Evolutionary conservation across 2,329 filamentous ascomycete genomes (phyloP).

Genomic region (Paecilomyces niveus): DNA sequence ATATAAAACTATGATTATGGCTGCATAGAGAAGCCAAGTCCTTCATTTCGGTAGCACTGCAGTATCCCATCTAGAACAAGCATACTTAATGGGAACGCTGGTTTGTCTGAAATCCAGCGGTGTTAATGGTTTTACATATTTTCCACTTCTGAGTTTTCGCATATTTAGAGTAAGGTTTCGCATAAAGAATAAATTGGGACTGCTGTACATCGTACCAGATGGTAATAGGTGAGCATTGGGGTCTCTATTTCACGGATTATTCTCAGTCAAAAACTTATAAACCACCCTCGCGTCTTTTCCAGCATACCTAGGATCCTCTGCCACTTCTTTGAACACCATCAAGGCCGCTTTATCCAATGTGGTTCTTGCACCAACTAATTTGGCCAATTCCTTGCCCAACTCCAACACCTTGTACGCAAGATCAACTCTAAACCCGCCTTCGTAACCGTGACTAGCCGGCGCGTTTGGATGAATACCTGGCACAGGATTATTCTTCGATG

Average conservation of each 20-base stretch:
- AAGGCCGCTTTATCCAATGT: constrained; percentile 44
- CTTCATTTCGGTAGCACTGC: too few relatives aligned
- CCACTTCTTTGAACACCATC: constrained; percentile 46
- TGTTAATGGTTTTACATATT: too few relatives aligned
- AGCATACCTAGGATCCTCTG: constrained; percentile 42
- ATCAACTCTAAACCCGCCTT: constrained; percentile 45
- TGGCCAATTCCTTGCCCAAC: constrained; percentile 47
- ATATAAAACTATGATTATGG: too few relatives aligned
- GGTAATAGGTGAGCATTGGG: too few relatives aligned
- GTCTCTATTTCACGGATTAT: constrained; percentile 5
- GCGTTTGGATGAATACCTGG: constrained; percentile 35
- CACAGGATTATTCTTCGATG: constrained; percentile 19
- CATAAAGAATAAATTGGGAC: too few relatives aligned
- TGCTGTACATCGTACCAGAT: too few relatives aligned
- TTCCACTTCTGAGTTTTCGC: too few relatives aligned
- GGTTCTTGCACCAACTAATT: constrained; percentile 42
- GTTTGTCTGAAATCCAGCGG: too few relatives aligned
- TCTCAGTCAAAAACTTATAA: constrained; percentile 45
- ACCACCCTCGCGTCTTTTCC: constrained; percentile 51
- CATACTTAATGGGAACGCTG: too few relatives aligned
- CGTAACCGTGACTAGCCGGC: constrained; percentile 30
- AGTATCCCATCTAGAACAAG: too few relatives aligned
- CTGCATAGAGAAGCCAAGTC: too few relatives aligned
- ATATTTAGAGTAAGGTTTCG: too few relatives aligned
- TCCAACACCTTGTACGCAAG: constrained; percentile 53